Conservation (phyloP, 805 yeast species). For the Candida hungchunana region DNA sequence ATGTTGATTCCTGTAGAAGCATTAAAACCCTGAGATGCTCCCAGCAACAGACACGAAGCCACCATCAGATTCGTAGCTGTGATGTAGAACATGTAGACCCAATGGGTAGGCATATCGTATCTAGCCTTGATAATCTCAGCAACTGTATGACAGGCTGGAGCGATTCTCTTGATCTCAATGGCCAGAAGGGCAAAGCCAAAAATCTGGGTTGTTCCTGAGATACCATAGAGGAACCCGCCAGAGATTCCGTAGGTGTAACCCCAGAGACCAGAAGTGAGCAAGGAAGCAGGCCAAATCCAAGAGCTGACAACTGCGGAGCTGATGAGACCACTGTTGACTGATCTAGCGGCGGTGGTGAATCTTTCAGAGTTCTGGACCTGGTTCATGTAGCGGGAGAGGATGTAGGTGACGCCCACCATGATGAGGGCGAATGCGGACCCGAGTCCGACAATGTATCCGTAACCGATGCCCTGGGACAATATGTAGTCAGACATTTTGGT, state of each 20-base stretch:
- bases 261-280: constrained; percentile 35
- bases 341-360: constrained; percentile 37
- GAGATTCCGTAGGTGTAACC: constrained; percentile 39
- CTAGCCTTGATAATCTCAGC: constrained; percentile 35
- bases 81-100: constrained; percentile 33
- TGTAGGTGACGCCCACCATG: constrained; percentile 33
- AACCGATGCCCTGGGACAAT: constrained; percentile 29
- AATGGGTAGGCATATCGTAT: constrained; percentile 35
- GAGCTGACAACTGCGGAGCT: constrained; percentile 40
- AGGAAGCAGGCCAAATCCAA: constrained; percentile 46
- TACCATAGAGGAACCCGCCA: constrained; percentile 34
- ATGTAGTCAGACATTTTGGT: constrained; percentile 11
- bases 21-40: constrained; percentile 40
- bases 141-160: constrained; percentile 40
- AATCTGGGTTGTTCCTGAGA: constrained; percentile 32
- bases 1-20: constrained; percentile 41
- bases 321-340: constrained; percentile 38
- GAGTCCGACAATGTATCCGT: constrained; percentile 36
- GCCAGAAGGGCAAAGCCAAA: constrained; percentile 35
- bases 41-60: constrained; percentile 36
- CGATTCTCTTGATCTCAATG: constrained; percentile 35
- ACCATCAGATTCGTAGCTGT: constrained; percentile 35
- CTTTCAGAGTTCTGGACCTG: constrained; percentile 40
- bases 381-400: constrained; percentile 33
- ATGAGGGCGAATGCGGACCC: constrained; percentile 40